Base-by-base conservation (phyloP, 345 rosid species). In the Cardamine resedifolia region DNA sequence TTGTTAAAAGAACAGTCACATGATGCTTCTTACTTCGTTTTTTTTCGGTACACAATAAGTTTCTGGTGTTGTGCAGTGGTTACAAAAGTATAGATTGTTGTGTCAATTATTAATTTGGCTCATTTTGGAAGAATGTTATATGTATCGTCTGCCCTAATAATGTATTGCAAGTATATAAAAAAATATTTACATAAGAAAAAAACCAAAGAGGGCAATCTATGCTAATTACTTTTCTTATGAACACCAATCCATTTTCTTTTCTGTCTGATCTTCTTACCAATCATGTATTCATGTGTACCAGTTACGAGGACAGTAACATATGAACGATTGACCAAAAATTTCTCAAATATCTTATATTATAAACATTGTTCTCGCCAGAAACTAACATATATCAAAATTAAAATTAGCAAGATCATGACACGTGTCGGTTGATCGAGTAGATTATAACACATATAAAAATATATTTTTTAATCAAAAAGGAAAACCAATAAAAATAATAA, bases 1-100 rank as follows among this genome's bases (percentile, higher is more conserved):
- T 95, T 79, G 98, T 90, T 21, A 82, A 87, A 73, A 79, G 96
- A 77, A 78, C 83, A 24, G 2, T 6, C 41, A 24, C 44, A n/a
- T 68, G 55, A 68, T 43, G 85, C 50, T 66, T 38, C 41, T 24
- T 44, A 59, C 34, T 31, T 20, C 11, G 9, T 4, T 36, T 47
- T 12, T 23, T 11, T 61, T 26, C 10, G 44, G 12, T 38, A 18
- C 49, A 59, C 21, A 30, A 23, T 70, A 26, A 45, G 21, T 15
- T 18, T 31, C 23, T 20, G 34, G 24, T 63, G 60, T n/a, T 53
- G 51, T 67, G 62, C 51, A 53, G 27, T 69, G 24, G 26, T 43
- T 63, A 72, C 76, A 43, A 21, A 36, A 4, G 47, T 44, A 63
- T 3, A 34, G 45, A 39, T 49, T 34, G 31, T 31, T 33, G 23